Percentiles rank a stretch among this genome's conserved stretches.
These are phyloP conservation scores for Fusarium scirpi DNA, from an alignment of 2,329 filamentous ascomycete species.

Conservation along the genomic window DNA sequence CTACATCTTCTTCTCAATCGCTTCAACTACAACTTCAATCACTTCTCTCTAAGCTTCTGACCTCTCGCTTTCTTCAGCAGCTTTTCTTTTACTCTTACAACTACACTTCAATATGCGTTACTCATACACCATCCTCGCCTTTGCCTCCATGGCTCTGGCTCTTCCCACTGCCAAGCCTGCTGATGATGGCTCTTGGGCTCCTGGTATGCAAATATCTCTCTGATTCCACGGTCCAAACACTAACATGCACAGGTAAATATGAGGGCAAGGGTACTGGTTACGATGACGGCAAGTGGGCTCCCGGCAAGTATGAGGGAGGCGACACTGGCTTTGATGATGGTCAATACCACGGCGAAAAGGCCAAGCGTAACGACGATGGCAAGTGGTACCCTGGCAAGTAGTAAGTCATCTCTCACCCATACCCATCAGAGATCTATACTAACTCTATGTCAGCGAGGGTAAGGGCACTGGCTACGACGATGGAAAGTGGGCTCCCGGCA, in stretches of 20 bases:
- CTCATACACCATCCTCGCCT: constrained; percentile 38
- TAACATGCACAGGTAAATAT: constrained; percentile 18
- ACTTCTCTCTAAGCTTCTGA: not conserved
- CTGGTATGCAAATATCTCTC: not conserved
- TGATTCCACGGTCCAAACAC: rapidly evolving
- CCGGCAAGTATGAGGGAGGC: constrained; percentile 28
- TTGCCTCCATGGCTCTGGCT: constrained; percentile 41
- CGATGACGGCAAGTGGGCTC: constrained; percentile 23
- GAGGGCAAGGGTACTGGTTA: constrained; percentile 10
- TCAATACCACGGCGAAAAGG: constrained; percentile 6
- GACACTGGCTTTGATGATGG: constrained; percentile 15
- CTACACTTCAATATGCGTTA: constrained; percentile 33
- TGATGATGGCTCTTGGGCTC: constrained; percentile 31
- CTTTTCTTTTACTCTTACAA: not conserved
- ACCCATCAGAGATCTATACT: not conserved
- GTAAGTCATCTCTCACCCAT: not conserved
- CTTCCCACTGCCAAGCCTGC: constrained; percentile 35
- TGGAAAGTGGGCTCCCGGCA: constrained; percentile 19
- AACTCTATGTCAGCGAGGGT: not conserved
- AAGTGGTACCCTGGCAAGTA: constrained; percentile 25
- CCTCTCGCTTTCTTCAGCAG: not conserved
- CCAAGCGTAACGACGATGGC: constrained; percentile 19
- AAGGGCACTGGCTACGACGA: not conserved
- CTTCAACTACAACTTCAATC: constrained; percentile 1
- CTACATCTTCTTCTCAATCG: not conserved